Percentiles rank a stretch among this genome's conserved stretches.
These are phyloP conservation scores for Helotiales sp. DNA, from an alignment of 2,329 filamentous ascomycete genomes.

Conservation along the genomic window DNA sequence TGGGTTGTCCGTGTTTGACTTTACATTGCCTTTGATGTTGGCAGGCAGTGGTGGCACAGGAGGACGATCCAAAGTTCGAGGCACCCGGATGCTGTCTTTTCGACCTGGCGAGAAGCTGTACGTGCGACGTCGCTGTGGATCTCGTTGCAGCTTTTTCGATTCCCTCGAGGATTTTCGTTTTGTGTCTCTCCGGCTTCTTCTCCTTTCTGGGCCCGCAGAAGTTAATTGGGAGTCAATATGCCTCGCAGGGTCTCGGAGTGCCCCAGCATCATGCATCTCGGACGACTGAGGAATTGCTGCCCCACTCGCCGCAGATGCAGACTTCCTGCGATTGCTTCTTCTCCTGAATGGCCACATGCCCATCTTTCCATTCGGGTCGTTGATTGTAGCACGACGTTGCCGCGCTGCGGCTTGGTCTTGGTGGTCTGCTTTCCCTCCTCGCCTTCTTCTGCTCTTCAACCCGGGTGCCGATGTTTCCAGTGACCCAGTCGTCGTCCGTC, in stretches of 20 bases:
- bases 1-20: slow-evolving; percentile 27
- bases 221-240: slow-evolving; percentile 43
- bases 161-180: slow-evolving; percentile 41
- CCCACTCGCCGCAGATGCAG: slow-evolving; percentile 52
- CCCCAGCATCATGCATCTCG: slow-evolving; percentile 50
- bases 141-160: slow-evolving; percentile 47
- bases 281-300: slow-evolving; percentile 58
- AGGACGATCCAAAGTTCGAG: slow-evolving; percentile 37
- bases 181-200: slow-evolving; percentile 44
- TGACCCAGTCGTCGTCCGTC: slow-evolving; percentile 20
- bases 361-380: slow-evolving; percentile 56
- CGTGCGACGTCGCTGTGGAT: slow-evolving; percentile 54
- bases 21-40: slow-evolving; percentile 34
- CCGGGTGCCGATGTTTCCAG: neutral
- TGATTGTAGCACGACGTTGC: slow-evolving; percentile 18
- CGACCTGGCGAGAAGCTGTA: slow-evolving; percentile 69
- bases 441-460: neutral
- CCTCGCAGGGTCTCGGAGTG: slow-evolving; percentile 36
- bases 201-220: slow-evolving; percentile 40
- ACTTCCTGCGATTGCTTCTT: slow-evolving; percentile 68
- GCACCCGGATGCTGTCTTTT: slow-evolving; percentile 57
- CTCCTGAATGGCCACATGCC: slow-evolving; percentile 84
- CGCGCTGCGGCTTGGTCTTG: slow-evolving; percentile 17
- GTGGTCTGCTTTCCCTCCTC: neutral
- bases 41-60: slow-evolving; percentile 40